Conservation (phyloP, 208 protist species). For the Leptomonas seymouri region DNA sequence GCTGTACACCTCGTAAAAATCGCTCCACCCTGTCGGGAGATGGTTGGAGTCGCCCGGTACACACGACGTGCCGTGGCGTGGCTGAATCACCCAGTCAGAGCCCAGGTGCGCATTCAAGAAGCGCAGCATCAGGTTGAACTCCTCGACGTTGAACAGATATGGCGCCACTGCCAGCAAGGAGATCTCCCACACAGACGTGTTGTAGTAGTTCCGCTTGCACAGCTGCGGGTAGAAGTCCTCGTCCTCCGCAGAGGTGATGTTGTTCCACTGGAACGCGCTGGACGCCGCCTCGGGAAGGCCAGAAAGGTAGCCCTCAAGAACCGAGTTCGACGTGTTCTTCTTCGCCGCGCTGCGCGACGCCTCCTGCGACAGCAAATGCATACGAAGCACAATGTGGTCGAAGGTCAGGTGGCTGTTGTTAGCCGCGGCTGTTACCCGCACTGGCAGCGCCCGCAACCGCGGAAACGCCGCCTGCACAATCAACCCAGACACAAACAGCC, state of each 20-base stretch:
- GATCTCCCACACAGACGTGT: slow-evolving; percentile 72
- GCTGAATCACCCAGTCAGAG: no score
- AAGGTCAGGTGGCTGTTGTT: slow-evolving; percentile 56
- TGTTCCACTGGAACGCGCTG: slow-evolving; percentile 60
- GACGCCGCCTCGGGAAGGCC: slow-evolving; percentile 28
- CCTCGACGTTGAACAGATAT: no score
- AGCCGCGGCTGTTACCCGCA: slow-evolving; percentile 46
- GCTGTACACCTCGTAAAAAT: no score
- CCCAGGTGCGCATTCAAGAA: no score
- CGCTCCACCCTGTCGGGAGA: no score
- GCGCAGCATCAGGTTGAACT: no score
- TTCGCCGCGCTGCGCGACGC: slow-evolving; percentile 22
- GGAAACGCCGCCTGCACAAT: slow-evolving; percentile 81
- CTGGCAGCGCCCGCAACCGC: slow-evolving; percentile 64
- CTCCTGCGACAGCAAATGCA: slow-evolving; percentile 59
- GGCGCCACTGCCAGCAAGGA: no score
- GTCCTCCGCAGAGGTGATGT: slow-evolving; percentile 35
- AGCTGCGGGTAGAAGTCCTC: slow-evolving; percentile 81
- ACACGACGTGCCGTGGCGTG: no score
- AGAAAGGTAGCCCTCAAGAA: slow-evolving; percentile 19
- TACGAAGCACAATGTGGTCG: slow-evolving; percentile 82
- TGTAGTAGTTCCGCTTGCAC: slow-evolving; percentile 65
- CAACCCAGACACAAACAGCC: slow-evolving; percentile 54
- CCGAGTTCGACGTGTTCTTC: slow-evolving; percentile 17
- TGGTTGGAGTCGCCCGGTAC: no score